Base-by-base conservation (phyloP, 169 alveolate genomes). In the Babesia bigemina region DNA sequence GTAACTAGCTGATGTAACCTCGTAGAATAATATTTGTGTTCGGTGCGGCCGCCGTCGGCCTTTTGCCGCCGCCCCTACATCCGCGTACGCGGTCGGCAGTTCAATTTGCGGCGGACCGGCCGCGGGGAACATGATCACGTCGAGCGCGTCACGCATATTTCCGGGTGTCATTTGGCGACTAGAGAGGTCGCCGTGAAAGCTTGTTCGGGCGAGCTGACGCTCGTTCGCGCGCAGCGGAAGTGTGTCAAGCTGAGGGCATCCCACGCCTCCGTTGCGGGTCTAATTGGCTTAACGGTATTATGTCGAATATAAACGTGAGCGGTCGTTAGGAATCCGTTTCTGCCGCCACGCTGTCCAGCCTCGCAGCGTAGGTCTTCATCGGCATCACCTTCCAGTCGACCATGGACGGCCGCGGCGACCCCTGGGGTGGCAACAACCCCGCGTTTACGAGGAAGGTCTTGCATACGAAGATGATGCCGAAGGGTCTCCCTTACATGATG, bases 381-480 rank as follows among this genome's bases (percentile, higher is more conserved):
- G 39, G 39, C 39, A 6, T 33, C 39, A 6, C 39, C 39, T 33
- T 33, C 39, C 39, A 33, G 39, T 33, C 39, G 22, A 53, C 19
- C 6, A 67, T 67, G 76, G 76, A 67, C 33, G 53, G 66, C 21
- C 76, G 55, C 28, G 76, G 76, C 17, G 66, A 53, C 49, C 42
- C 11, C 50, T 67, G 76, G 76, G 76, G 55, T 10, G 66, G 66
- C 8, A 19, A 67, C 28, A 29, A 67, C 44, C 66, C 66, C 28
- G 66, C 11, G 33, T 67, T 28, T 52, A 9, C 63, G 13, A 44
- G 58, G 19, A 55, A 55, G 65, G 29, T 26, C 55, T 8, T 67
- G 56, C 76, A 56, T 8, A 63, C 66, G 29, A 67, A 67, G 76
- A n/a, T 55, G 76, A 53, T 67, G 65, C 52, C 39, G 48, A 67